Percentiles rank a stretch among this genome's conserved stretches.
These are phyloP conservation scores for Gaeumannomyces sp. DNA, from an alignment of 2,329 filamentous ascomycete genomes.

Conservation along the genomic window DNA sequence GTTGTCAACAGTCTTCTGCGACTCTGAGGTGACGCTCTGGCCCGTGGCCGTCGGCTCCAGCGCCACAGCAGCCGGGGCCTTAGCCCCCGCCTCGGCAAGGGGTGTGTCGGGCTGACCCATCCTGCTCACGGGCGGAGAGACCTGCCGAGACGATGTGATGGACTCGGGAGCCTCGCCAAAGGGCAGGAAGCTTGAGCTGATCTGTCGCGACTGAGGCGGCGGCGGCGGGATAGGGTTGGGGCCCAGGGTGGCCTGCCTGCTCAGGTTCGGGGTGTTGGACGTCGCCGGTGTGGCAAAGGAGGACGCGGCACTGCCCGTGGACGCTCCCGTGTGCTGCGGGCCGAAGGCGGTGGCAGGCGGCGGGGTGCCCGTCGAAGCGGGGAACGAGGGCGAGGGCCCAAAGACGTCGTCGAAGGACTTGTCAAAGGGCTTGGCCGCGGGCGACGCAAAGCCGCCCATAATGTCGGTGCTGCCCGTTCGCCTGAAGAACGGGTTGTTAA, in stretches of 20 bases:
- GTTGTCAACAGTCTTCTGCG: neutral
- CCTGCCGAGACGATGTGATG: constrained; percentile 69
- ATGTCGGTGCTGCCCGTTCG: constrained; percentile 57
- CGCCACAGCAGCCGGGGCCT: constrained; percentile 25
- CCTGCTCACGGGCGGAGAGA: constrained; percentile 65
- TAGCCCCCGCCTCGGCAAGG: constrained; percentile 20
- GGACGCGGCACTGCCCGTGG: constrained; percentile 44
- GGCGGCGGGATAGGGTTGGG: constrained; percentile 49
- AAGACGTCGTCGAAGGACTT: constrained; percentile 83
- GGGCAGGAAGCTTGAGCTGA: constrained; percentile 70
- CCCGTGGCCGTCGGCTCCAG: constrained; percentile 32
- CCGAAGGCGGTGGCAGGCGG: constrained; percentile 52
- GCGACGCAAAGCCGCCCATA: constrained; percentile 46
- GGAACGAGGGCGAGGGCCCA: constrained; percentile 49
- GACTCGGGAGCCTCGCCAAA: constrained; percentile 63
- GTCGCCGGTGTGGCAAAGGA: constrained; percentile 47
- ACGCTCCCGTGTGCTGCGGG: constrained; percentile 52
- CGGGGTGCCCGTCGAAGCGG: constrained; percentile 33
- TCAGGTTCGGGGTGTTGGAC: constrained; percentile 56
- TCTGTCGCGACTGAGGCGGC: constrained; percentile 67
- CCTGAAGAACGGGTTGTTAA: constrained; percentile 94
- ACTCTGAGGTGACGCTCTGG: constrained; percentile 25
- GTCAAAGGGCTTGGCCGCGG: constrained; percentile 43
- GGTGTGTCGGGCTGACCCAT: constrained; percentile 44
- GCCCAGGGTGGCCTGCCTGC: constrained; percentile 52